These are phyloP conservation scores for Protomyces gravidus DNA, from an alignment of 1,139 yeast species.

Conservation along the genomic window DNA sequence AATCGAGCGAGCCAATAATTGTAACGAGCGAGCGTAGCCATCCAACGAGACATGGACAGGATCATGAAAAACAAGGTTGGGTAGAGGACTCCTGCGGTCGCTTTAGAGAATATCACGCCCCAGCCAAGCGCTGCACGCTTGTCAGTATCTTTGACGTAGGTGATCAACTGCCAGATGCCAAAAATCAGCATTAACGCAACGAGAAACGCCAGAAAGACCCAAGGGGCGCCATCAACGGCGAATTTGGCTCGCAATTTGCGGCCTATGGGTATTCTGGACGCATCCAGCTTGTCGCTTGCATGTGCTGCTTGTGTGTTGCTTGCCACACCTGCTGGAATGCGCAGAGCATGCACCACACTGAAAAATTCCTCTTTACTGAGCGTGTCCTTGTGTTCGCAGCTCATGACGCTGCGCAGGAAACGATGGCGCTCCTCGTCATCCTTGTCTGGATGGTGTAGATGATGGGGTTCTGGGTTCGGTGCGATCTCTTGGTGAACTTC, in stretches of 20 bases:
- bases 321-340: neutral
- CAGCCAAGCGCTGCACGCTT: conserved; percentile 11
- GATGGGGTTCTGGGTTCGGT: neutral
- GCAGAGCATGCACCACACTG: neutral
- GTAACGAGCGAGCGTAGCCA: conserved; percentile 6
- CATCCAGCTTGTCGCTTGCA: conserved; percentile 4
- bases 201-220: conserved; percentile 9
- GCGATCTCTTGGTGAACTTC: neutral
- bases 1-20: conserved; percentile 1
- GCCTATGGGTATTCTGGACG: neutral
- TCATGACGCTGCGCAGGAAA: neutral
- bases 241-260: conserved; percentile 10
- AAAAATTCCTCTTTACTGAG: neutral
- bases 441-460: neutral
- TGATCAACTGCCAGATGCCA: conserved; percentile 6
- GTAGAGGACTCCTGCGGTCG: conserved; percentile 12
- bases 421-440: neutral
- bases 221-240: conserved; percentile 12
- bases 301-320: neutral
- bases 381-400: neutral
- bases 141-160: neutral
- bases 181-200: neutral
- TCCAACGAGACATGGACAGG: conserved; percentile 7
- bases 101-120: conserved; percentile 14
- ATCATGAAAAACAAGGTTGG: conserved; percentile 11